These are phyloP conservation scores for Candida hungchunana DNA, from an alignment of 805 yeast genomes.

Conservation along the genomic window DNA sequence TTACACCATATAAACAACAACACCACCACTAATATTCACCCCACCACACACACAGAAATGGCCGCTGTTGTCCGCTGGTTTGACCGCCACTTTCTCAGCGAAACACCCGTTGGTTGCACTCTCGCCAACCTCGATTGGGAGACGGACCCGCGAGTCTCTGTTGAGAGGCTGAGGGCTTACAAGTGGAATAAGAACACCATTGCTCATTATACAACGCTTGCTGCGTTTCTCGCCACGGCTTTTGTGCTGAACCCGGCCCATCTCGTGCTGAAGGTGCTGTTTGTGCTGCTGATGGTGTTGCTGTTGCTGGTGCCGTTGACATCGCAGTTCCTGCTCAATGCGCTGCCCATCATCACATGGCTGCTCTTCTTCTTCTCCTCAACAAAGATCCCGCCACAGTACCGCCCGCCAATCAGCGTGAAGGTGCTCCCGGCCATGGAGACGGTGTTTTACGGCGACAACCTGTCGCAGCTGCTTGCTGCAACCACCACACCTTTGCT, in stretches of 20 bases:
- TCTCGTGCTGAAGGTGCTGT: constrained; percentile 33
- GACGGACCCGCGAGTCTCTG: constrained; percentile 39
- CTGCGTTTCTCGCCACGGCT: constrained; percentile 53
- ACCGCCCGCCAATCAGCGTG: constrained; percentile 87
- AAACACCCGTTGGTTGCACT: constrained; percentile 44
- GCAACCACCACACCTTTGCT: constrained; percentile 58
- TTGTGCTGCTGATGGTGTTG: constrained; percentile 36
- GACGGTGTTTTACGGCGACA: constrained; percentile 88
- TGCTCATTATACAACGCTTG: constrained; percentile 45
- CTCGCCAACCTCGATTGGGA: constrained; percentile 50
- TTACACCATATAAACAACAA: not conserved
- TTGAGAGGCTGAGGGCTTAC: constrained; percentile 39
- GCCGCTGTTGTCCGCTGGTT: constrained; percentile 32
- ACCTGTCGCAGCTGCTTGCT: constrained; percentile 78
- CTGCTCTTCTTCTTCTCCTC: constrained; percentile 75
- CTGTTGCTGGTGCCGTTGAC: constrained; percentile 67
- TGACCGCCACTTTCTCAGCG: constrained; percentile 49
- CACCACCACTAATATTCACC: not conserved
- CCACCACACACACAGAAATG: constrained; percentile 3
- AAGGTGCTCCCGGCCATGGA: constrained; percentile 88
- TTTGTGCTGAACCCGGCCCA: constrained; percentile 54
- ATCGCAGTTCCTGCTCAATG: constrained; percentile 78
- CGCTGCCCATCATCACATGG: constrained; percentile 84
- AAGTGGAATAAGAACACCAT: constrained; percentile 45
- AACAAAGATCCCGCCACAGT: constrained; percentile 62